phyloP scores from a whole-genome alignment of 148 eudicot genomes.

The Rhododendron mucronatum region DNA sequence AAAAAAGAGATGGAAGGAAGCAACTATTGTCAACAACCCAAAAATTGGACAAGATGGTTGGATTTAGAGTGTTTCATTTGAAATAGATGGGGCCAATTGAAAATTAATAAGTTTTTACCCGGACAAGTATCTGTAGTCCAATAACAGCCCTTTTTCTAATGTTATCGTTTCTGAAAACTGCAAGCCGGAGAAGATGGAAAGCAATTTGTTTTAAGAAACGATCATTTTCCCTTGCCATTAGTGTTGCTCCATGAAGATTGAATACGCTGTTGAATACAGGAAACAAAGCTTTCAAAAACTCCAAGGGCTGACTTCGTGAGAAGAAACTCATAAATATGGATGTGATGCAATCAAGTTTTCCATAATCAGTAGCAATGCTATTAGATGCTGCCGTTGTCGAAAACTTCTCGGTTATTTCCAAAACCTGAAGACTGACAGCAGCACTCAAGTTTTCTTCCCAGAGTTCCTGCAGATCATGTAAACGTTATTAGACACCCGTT shows the following conservation, averaged over 20 bases:
- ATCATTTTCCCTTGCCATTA: conserved; percentile 97
- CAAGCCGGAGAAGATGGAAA: conserved; percentile 97
- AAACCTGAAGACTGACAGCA: conserved; percentile 90
- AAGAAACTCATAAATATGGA: conserved; percentile 82
- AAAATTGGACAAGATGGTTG: conserved; percentile 10
- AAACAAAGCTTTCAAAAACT: conserved; percentile 81
- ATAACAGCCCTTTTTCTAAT: conserved; percentile 79
- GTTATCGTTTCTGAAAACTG: conserved; percentile 84
- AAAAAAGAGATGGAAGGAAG: conserved; percentile 12
- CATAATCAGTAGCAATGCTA: conserved; percentile 90
- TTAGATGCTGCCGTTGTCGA: conserved; percentile 74
- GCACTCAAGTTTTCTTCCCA: conserved; percentile 99
- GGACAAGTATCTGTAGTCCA: conserved; percentile 93
- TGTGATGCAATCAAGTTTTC: conserved; percentile 96
- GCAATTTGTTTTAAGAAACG: conserved; percentile 97
- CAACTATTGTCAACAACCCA: background rate
- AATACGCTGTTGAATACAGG: conserved; percentile 80
- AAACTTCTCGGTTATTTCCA: conserved; percentile 83
- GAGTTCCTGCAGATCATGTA: conserved; percentile 63
- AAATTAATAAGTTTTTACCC: conserved; percentile 48
- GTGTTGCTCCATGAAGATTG: conserved; percentile 81
- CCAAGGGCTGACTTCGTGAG: conserved; percentile 82
- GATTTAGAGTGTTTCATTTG: background rate
- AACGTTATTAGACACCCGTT: background rate
- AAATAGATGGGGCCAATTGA: conserved; percentile 3